Percentiles rank a stretch among this genome's conserved stretches.
Evolutionary conservation across 805 yeast genomes (phyloP).

Genomic region (Millerozyma miso): DNA sequence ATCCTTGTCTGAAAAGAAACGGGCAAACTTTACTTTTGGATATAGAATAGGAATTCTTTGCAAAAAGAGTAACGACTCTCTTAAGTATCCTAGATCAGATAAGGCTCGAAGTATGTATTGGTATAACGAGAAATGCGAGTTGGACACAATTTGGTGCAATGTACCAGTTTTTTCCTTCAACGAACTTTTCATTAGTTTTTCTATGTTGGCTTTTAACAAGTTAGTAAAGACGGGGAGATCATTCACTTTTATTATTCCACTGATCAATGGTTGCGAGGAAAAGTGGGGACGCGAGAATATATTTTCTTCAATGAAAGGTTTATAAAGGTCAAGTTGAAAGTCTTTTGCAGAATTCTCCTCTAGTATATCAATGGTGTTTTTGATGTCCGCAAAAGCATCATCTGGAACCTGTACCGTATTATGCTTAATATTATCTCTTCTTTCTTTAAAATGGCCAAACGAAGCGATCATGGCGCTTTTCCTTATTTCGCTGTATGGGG

Average conservation of each 20-base stretch:
- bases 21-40: constrained; percentile 6
- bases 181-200: constrained; percentile 6
- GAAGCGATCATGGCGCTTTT: constrained; percentile 12
- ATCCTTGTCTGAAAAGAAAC: constrained; percentile 11
- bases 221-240: constrained; percentile 31
- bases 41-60: constrained; percentile 12
- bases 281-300: constrained; percentile 19
- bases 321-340: constrained; percentile 9
- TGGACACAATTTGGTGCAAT: constrained; percentile 14
- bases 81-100: constrained; percentile 19
- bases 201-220: constrained; percentile 16
- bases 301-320: constrained; percentile 25
- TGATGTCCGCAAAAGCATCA: not conserved
- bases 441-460: constrained; percentile 17
- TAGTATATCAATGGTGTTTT: constrained; percentile 3
- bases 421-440: constrained; percentile 18
- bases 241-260: constrained; percentile 20
- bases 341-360: constrained; percentile 2
- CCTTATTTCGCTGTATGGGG: not conserved
- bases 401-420: constrained; percentile 6
- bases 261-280: constrained; percentile 20
- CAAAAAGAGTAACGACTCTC: constrained; percentile 24
- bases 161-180: constrained; percentile 4
- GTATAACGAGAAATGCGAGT: constrained; percentile 23
- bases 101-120: constrained; percentile 24